A percentile compares a stretch with the other conserved stretches of the same genome.
phyloP scores from a whole-genome alignment of 2,329 filamentous ascomycete genomes.

The Cercospora sp. region DNA sequence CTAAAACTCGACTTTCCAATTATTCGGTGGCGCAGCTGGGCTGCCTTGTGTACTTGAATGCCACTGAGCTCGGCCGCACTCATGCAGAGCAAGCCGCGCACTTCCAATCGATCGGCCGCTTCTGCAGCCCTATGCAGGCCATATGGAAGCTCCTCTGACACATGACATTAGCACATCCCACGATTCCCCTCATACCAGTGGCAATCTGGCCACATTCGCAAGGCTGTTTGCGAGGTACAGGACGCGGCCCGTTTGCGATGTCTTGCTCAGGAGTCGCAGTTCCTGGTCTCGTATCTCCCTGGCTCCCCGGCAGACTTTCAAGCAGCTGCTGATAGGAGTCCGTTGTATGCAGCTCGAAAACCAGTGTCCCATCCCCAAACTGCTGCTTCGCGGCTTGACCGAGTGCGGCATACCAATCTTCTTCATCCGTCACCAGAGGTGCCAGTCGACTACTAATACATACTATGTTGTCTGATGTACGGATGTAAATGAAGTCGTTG shows the following conservation, averaged over 20 bases:
- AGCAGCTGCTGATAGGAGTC: slow-evolving; percentile 12
- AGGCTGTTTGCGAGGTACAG: background rate
- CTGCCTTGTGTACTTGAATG: background rate
- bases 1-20: background rate
- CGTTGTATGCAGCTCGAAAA: slow-evolving; percentile 18
- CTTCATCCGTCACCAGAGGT: slow-evolving; percentile 14
- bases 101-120: slow-evolving; percentile 20
- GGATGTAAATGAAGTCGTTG: slow-evolving; percentile 10
- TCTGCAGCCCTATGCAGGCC: slow-evolving; percentile 21
- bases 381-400: slow-evolving; percentile 5
- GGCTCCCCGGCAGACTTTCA: background rate
- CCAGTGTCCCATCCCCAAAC: slow-evolving; percentile 3
- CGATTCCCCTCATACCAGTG: slow-evolving; percentile 12
- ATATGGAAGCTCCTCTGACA: slow-evolving; percentile 25
- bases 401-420: slow-evolving; percentile 14
- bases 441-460: slow-evolving; percentile 11
- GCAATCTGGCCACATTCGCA: slow-evolving; percentile 23
- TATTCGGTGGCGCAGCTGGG: background rate
- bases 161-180: slow-evolving; percentile 22
- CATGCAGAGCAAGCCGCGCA: slow-evolving; percentile 20
- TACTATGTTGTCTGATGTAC: slow-evolving; percentile 18
- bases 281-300: background rate
- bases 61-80: background rate
- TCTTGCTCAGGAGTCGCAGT: background rate
- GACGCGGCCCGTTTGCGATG: background rate